A percentile compares a stretch with the other conserved stretches of the same genome.
phyloP scores from a whole-genome alignment of 805 yeast genomes.

The Nakazawaea molendinolei region DNA sequence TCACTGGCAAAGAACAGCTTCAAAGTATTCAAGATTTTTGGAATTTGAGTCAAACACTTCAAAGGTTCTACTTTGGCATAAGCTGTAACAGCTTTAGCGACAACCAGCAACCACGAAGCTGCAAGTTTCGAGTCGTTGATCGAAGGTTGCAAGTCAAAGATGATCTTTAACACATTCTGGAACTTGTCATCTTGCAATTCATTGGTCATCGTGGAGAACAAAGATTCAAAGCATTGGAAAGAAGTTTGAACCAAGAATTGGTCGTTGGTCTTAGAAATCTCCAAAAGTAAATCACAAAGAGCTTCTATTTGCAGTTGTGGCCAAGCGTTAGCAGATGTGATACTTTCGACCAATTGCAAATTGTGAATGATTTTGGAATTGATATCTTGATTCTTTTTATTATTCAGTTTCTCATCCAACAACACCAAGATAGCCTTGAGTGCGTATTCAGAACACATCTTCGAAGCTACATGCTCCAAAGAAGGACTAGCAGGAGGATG shows the following conservation, averaged over 20 bases:
- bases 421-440: slow-evolving; percentile 45
- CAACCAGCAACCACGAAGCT: slow-evolving; percentile 89
- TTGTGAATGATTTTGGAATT: slow-evolving; percentile 63
- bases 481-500: slow-evolving; percentile 74
- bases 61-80: slow-evolving; percentile 39
- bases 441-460: slow-evolving; percentile 61
- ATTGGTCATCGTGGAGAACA: slow-evolving; percentile 57
- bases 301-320: slow-evolving; percentile 62
- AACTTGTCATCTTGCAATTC: slow-evolving; percentile 55
- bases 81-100: slow-evolving; percentile 62
- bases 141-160: slow-evolving; percentile 77
- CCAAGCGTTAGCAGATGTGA: slow-evolving; percentile 78
- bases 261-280: slow-evolving; percentile 74
- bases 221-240: slow-evolving; percentile 76
- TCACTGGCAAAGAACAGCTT: slow-evolving; percentile 65
- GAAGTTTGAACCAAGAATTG: slow-evolving; percentile 79
- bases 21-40: slow-evolving; percentile 49
- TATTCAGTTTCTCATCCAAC: slow-evolving; percentile 30
- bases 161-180: slow-evolving; percentile 55
- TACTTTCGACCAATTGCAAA: slow-evolving; percentile 66
- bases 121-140: slow-evolving; percentile 77
- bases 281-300: slow-evolving; percentile 70
- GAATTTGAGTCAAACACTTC: slow-evolving; percentile 48
- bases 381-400: slow-evolving; percentile 39
- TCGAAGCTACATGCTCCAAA: slow-evolving; percentile 72